Evolutionary conservation across 1,284 basidiomycete species (phyloP), one percentile per base, ranked within the genome.

Genomic region (Cronartium quercuum): DNA sequence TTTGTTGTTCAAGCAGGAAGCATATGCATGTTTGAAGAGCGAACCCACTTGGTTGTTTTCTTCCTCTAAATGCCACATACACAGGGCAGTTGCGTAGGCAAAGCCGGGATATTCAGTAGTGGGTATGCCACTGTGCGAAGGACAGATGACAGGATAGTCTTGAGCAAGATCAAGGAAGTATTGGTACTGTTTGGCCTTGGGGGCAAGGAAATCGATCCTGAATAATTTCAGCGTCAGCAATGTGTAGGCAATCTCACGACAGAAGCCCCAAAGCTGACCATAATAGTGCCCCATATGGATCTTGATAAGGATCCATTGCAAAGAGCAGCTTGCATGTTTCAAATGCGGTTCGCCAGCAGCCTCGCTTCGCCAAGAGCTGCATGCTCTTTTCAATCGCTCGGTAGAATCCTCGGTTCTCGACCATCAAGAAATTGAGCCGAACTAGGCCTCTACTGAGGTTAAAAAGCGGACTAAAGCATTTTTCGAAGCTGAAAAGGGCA

Each of bases 401-500:
- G 82, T 88, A 93, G 81, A 94, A 90, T 0, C 89, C 89, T n/a
- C 91, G 84, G 78, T 91, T 93, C 80, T 93, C 91, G 12, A 92
- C 89, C 21, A 83, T 85, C 78, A 91, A 88, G 81, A 95, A 97
- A 80, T 94, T 91, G 1, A 97, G 86, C 7, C 93, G 86, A 76
- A 90, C 90, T 0, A 85, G 82, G 2, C 94, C 94, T 57, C 83
- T 87, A 0, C 90, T 87, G 80, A 95, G 88, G 78, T 86, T 91
- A 83, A 94, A 94, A 0, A 89, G 85, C 1, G 91, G 90, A 6
- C 91, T 85, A 77, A 95, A 90, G 7, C 90, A 88, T 24, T 91
- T 88, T 79, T 95, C 93, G 77, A 94, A 94, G 0, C 91, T 88
- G 82, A 93, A 95, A 38, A 96, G 82, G 0, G 92, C 90, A 12